Conservation (phyloP, 148 eudicot genomes). For the Drosera capensis region DNA sequence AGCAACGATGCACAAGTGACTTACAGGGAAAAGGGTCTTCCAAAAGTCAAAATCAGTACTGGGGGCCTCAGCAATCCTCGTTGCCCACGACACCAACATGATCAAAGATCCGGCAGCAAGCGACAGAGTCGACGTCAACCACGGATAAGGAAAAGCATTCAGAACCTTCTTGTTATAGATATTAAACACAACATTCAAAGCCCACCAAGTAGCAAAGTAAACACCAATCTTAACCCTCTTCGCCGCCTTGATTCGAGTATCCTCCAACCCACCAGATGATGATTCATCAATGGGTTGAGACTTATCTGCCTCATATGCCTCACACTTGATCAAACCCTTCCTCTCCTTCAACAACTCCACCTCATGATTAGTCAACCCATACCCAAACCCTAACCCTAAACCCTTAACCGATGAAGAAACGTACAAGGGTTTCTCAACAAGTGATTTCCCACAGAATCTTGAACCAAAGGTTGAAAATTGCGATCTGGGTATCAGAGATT, state of each 20-base stretch:
- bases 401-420: conserved; percentile 23
- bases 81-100: conserved; percentile 81
- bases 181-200: conserved; percentile 78
- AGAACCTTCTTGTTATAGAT: conserved; percentile 89
- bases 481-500: conserved; percentile 19
- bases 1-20: conserved; percentile 5
- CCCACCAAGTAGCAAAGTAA: conserved; percentile 94
- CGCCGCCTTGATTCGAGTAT: conserved; percentile 23
- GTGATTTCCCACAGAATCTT: conserved; percentile 15
- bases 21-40: conserved; percentile 79
- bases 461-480: conserved; percentile 17
- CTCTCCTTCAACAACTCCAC: conserved; percentile 12
- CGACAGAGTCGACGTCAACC: conserved; percentile 87
- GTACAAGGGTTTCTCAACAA: conserved; percentile 34
- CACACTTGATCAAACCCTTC: conserved; percentile 28
- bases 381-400: conserved; percentile 14
- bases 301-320: conserved; percentile 71
- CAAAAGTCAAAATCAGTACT: conserved; percentile 74
- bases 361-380: too few relatives aligned
- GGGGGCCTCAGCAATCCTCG: conserved; percentile 54
- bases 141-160: conserved; percentile 84
- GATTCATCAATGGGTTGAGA: conserved; percentile 32
- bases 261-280: conserved; percentile 4
- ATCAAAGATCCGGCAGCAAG: conserved; percentile 84
- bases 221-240: conserved; percentile 63